Evolutionary conservation across 78 protist species (phyloP).

Genomic region (Tieghemostelium lacteum): DNA sequence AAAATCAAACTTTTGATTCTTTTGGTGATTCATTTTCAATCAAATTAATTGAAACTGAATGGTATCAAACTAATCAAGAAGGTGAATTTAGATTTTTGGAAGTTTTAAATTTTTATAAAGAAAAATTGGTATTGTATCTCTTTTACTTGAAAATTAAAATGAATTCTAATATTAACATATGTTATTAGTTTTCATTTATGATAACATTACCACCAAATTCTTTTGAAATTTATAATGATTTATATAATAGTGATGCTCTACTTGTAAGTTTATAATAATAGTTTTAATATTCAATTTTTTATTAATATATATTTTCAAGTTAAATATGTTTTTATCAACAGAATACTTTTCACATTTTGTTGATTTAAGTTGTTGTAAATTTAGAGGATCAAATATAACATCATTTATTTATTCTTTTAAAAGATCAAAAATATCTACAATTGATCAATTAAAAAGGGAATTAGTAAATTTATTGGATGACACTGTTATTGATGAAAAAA

Average conservation of each 20-base stretch:
- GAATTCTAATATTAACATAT: neutral
- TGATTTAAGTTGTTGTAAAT: neutral
- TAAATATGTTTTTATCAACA: neutral
- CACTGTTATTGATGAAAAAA: too few species aligned
- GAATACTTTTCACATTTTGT: neutral
- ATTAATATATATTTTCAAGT: neutral
- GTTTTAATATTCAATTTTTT: too few species aligned
- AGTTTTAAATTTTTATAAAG: neutral
- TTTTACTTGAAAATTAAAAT: neutral
- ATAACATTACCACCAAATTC: neutral
- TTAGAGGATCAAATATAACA: constrained; percentile 12
- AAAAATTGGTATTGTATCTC: neutral
- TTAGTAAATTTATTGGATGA: too few species aligned
- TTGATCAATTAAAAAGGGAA: too few species aligned
- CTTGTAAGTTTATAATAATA: too few species aligned
- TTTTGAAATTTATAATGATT: neutral
- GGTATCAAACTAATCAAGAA: neutral
- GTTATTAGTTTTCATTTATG: constrained; percentile 31
- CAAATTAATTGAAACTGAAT: constrained; percentile 1
- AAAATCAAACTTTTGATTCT: neutral
- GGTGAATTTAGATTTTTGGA: neutral
- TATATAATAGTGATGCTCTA: too few species aligned
- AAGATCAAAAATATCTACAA: too few species aligned
- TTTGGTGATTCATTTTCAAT: neutral
- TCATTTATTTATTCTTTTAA: neutral